phyloP scores from a whole-genome alignment of 1,284 basidiomycete species.

The Trametes polyzona region DNA sequence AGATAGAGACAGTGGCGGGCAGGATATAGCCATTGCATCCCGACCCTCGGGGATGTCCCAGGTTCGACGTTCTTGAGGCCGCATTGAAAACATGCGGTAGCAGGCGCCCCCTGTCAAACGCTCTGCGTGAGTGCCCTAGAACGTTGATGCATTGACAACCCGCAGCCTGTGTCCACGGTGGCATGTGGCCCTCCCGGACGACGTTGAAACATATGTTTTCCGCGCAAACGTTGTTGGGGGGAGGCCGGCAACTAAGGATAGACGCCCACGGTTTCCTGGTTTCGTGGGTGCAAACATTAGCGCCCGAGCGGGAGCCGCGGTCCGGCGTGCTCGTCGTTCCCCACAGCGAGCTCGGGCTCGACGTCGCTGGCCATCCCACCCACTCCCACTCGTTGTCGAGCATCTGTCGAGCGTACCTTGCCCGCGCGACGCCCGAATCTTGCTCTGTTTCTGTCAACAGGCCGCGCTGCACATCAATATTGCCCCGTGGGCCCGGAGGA shows the following conservation, averaged over 20 bases:
- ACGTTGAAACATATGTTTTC: conserved; percentile 11
- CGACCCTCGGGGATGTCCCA: conserved; percentile 18
- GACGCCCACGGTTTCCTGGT: neutral
- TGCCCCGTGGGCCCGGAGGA: neutral
- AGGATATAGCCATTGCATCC: conserved; percentile 20
- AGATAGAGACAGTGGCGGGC: conserved; percentile 7
- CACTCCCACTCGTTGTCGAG: neutral
- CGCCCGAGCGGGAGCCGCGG: neutral
- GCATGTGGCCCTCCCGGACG: neutral
- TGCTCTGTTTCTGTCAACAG: too few species aligned
- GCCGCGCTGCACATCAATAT: neutral
- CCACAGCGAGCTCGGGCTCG: conserved; percentile 2
- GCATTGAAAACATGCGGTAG: conserved; percentile 27
- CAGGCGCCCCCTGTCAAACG: conserved; percentile 23
- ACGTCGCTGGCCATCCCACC: neutral
- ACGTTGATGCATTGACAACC: conserved; percentile 17
- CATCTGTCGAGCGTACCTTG: too few species aligned
- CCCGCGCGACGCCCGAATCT: too few species aligned
- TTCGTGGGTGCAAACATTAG: too few species aligned
- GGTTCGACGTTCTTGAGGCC: conserved; percentile 25
- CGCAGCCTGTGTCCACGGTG: conserved; percentile 9
- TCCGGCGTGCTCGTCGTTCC: neutral
- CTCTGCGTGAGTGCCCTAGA: conserved; percentile 22
- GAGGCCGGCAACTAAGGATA: conserved; percentile 11
- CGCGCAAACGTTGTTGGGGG: neutral